These are phyloP conservation scores for Candida pseudoviswanathii DNA, from an alignment of 1,139 yeast species.

Conservation along the genomic window DNA sequence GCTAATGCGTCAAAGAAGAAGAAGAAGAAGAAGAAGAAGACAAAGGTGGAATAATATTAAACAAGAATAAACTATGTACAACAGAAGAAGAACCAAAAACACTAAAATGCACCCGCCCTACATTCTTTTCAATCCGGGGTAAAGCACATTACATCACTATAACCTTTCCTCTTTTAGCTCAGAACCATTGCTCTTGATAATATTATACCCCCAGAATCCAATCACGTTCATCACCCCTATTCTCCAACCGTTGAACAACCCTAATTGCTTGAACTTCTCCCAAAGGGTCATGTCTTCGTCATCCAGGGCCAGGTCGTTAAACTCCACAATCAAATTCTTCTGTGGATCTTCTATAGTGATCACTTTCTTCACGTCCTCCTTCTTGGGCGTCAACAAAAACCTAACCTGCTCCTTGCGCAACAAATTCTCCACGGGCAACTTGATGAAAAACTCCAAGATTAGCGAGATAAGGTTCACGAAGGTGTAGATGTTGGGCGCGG, in stretches of 20 bases:
- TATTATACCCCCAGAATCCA: slow-evolving; percentile 82
- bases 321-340: slow-evolving; percentile 54
- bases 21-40: not conserved
- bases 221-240: slow-evolving; percentile 76
- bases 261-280: slow-evolving; percentile 28
- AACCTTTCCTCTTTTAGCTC: slow-evolving; percentile 44
- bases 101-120: not conserved
- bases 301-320: slow-evolving; percentile 21
- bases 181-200: slow-evolving; percentile 56
- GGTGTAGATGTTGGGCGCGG: slow-evolving; percentile 62
- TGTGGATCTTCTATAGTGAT: slow-evolving; percentile 43
- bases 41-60: not conserved
- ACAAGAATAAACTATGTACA: not conserved
- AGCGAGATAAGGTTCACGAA: slow-evolving; percentile 57
- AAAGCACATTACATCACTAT: slow-evolving; percentile 11
- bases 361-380: slow-evolving; percentile 36
- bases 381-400: slow-evolving; percentile 51
- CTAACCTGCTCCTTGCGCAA: slow-evolving; percentile 81
- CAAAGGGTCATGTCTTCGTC: slow-evolving; percentile 16
- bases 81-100: not conserved
- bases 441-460: slow-evolving; percentile 67
- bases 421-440: slow-evolving; percentile 85
- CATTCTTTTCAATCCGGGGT: not conserved
- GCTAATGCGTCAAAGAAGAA: not conserved
- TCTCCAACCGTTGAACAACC: slow-evolving; percentile 89